These are phyloP conservation scores for Arachis hypogaea DNA, from an alignment of 306 rosid species.

Conservation along the genomic window DNA sequence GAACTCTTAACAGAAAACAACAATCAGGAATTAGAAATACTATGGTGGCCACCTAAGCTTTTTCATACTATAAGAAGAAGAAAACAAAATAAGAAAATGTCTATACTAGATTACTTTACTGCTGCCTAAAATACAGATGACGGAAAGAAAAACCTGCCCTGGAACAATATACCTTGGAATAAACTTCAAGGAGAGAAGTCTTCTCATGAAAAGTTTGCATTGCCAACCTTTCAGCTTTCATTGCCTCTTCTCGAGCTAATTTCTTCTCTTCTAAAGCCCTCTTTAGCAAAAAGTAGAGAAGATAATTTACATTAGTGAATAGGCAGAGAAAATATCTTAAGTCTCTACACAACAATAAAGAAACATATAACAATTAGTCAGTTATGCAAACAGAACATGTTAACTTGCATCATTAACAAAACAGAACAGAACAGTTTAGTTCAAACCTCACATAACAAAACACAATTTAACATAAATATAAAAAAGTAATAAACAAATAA, in stretches of 20 bases:
- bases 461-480: not conserved
- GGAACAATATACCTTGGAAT: constrained; percentile 64
- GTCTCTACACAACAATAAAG: not conserved
- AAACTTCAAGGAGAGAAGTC: constrained; percentile 65
- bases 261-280: constrained; percentile 86
- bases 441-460: too few relatives aligned
- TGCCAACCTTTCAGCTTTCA: constrained; percentile 68
- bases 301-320: constrained; percentile 27
- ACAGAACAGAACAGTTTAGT: too few relatives aligned
- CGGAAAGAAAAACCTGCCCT: not conserved
- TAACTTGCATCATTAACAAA: too few relatives aligned
- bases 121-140: not conserved
- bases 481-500: too few relatives aligned
- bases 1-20: not conserved
- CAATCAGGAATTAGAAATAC: not conserved
- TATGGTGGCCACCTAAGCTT: not conserved
- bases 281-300: constrained; percentile 47
- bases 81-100: not conserved
- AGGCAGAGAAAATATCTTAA: constrained; percentile 23
- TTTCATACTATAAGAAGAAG: not conserved
- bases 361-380: too few relatives aligned
- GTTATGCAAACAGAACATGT: too few relatives aligned
- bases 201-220: constrained; percentile 80
- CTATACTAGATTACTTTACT: not conserved
- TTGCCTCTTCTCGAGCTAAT: constrained; percentile 73